Evolutionary conservation across 768 basidiomycete species (phyloP), one percentile per base, ranked within the genome.

Genomic region (Xerocomellus amylosporus): DNA sequence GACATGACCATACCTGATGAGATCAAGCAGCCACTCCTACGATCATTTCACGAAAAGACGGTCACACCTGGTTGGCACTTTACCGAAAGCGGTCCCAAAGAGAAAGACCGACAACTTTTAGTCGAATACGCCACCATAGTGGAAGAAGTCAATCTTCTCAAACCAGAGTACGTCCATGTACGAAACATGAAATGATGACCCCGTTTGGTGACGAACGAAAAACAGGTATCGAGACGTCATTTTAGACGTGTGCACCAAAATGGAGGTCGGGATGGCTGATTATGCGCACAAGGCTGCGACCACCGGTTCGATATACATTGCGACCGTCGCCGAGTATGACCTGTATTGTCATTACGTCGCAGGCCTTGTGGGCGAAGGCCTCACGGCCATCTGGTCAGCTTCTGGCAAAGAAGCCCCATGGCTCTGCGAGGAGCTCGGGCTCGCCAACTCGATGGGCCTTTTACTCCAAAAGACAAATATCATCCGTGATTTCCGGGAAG

Each of bases 341-440:
- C 81, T 99, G 14, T 99, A 99, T 73, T 99, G 96, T 69, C 96
- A 99, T 71, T 98, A 94, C 67, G 96, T 98, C 61, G 96, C 96
- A 0, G 96, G 96, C 3, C 87, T 99, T 53, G 96, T 98, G 55
- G 96, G 96, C 34, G 95, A 98, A 71, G 95, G 95, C 43, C 82
- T 96, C 31, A 93, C 91, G 0, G 84, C 92, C 13, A 77, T 98
- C 40, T 96, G 93, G 76, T 77, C 89, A 15, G 88, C 88, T 4
- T 91, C 93, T 6, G 83, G 83, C 24, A 94, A 93, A 66, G 95
- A 98, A 70, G 78, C 77, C 0, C 64, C 79, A 0, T 90, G 83
- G 76, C 73, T 99, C 34, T 86, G 80, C 28, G 74, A 82, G 28
- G 90, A 97, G 67, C 84, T 97, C 56, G 90, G 90, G 60, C 80